Conservation (phyloP, 1,284 basidiomycete genomes). For the Psilocybe mexicana region DNA sequence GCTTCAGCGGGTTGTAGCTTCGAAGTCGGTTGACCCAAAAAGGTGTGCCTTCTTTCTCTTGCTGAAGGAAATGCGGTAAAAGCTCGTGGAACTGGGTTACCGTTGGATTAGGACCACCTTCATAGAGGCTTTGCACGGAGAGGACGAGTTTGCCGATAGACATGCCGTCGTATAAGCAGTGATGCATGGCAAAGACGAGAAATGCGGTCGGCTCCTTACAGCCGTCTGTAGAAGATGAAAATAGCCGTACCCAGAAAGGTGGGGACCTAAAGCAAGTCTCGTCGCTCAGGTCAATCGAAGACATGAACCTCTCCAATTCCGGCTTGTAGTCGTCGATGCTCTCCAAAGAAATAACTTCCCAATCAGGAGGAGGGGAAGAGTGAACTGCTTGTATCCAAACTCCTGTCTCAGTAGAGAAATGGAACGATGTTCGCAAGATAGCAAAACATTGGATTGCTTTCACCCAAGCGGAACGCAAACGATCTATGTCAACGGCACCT, state of each 20-base stretch:
- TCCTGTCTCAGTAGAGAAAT: slow-evolving; percentile 39
- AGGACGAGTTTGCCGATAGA: slow-evolving; percentile 41
- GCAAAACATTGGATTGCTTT: slow-evolving; percentile 32
- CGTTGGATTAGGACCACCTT: slow-evolving; percentile 17
- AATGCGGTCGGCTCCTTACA: slow-evolving; percentile 13
- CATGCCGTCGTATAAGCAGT: slow-evolving; percentile 53
- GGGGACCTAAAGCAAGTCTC: slow-evolving; percentile 31
- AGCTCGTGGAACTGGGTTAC: slow-evolving; percentile 35
- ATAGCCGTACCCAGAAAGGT: slow-evolving; percentile 38
- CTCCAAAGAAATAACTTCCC: slow-evolving; percentile 28
- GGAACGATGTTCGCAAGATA: slow-evolving; percentile 50
- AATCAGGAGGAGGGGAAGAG: slow-evolving; percentile 34
- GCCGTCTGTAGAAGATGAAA: slow-evolving; percentile 22
- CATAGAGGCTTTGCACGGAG: slow-evolving; percentile 36
- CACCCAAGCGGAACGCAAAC: slow-evolving; percentile 39
- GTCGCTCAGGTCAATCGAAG: slow-evolving; percentile 21
- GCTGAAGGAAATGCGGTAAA: slow-evolving; percentile 28
- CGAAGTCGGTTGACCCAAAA: slow-evolving; percentile 41
- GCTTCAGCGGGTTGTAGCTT: slow-evolving; percentile 24
- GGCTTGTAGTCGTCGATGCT: slow-evolving; percentile 18
- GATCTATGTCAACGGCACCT: slow-evolving; percentile 28
- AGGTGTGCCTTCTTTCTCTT: slow-evolving; percentile 40
- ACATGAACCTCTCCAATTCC: slow-evolving; percentile 18
- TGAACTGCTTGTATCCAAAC: slow-evolving; percentile 47
- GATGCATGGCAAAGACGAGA: slow-evolving; percentile 48